Base-by-base conservation (phyloP, 2,329 filamentous ascomycete species). In the Ophiobolus disseminans region DNA sequence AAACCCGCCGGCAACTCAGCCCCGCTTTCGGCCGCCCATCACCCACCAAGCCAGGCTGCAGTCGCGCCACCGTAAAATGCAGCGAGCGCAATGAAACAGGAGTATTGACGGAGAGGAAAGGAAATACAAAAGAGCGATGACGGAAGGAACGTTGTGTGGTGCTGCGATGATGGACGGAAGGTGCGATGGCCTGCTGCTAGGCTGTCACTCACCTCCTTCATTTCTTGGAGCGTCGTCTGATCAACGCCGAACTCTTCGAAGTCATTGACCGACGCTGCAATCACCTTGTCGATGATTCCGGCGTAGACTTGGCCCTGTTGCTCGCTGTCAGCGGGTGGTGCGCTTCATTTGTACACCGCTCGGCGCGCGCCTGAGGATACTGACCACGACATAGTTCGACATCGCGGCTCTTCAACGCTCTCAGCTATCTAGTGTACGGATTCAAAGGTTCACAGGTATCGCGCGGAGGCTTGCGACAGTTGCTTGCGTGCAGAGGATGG, bases 181-280 rank as follows among this genome's bases (percentile, higher is more conserved):
- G 50, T 39, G 58, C 50, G 40, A 48, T 50, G 28, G 46, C 44
- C 46, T 39, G 34, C 44, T 42, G 53, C 53, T 50, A 58, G 50
- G 51, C 48, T 45, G 60, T 62, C 48, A 79, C 89, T 83, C 80
- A 97, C 93, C 85, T 87, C 83, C 75, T 87, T 87, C 80, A 99
- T 80, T 73, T 96, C 90, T 61, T 93, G 86, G 66, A 99, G 79
- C 41, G 93, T 93, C 63, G 84, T 80, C 73, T 93, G 88, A 65
- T 96, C 91, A 58, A 97, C 88, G 65, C 94, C 94, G 63, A 88
- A 91, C 77, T 99, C 94, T 75, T 99, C 94, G 73, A 99, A 97
- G 76, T 97, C 94, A 69, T 93, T 89, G 69, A 90, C 85, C 68
- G 93, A 97, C 61, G 72, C 70, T 40, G 66, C 60, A 50, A 79